Conservation (phyloP, 23 red algal species). For the Gracilaria vermiculophylla region DNA sequence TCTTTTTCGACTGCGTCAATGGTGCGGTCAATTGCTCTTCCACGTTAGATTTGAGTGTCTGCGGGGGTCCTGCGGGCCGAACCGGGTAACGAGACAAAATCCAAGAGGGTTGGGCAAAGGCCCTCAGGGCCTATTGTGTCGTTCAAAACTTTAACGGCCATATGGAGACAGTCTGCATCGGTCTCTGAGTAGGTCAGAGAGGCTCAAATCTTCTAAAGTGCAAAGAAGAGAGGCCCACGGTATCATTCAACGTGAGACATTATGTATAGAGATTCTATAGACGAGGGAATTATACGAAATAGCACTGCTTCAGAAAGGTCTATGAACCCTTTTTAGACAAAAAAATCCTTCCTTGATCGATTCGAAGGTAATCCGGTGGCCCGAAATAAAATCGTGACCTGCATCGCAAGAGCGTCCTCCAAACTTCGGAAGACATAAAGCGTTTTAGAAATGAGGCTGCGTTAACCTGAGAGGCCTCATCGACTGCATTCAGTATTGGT, state of each 20-base stretch:
- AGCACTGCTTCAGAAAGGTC: too few relatives aligned
- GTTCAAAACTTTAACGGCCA: constrained; percentile 1
- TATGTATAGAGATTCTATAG: constrained; percentile 4
- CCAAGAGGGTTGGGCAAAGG: neutral
- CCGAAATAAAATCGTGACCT: constrained; percentile 8
- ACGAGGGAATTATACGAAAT: neutral
- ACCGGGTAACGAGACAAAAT: neutral
- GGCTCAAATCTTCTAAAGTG: neutral
- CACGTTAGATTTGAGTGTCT: neutral
- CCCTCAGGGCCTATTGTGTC: constrained; percentile 22
- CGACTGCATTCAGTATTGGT: constrained; percentile 24
- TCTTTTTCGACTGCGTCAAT: constrained; percentile 8
- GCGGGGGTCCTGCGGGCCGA: neutral
- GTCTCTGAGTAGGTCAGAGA: neutral
- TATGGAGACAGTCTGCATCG: constrained; percentile 8
- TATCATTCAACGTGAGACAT: constrained; percentile 42
- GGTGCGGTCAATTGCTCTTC: neutral
- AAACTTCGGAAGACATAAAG: neutral
- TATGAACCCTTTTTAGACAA: too few relatives aligned
- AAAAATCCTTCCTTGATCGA: constrained; percentile 28
- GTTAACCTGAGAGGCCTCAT: constrained; percentile 22
- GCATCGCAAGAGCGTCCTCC: constrained; percentile 2
- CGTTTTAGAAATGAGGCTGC: constrained; percentile 13
- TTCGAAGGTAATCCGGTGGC: constrained; percentile 15
- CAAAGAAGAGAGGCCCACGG: neutral